phyloP scores from a whole-genome alignment of 371 early-diverging fungal species.

The Apophysomyces sp. region DNA sequence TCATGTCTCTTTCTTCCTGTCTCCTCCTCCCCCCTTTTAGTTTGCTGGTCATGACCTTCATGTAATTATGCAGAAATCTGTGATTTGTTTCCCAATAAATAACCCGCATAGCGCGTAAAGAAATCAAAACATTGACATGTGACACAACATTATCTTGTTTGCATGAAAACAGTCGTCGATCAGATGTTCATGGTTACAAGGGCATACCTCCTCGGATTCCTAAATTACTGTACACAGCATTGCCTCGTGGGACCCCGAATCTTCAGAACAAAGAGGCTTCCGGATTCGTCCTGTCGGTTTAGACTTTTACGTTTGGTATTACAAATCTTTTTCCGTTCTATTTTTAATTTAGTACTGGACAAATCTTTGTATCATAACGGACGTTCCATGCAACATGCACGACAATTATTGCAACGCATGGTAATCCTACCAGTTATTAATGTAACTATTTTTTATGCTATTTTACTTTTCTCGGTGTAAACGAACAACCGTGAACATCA shows the following conservation, averaged over 20 bases:
- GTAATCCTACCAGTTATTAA: too few species aligned
- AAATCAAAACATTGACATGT: conserved; percentile 8
- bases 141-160: neutral
- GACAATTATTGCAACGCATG: neutral
- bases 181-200: neutral
- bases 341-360: neutral
- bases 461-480: too few species aligned
- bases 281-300: neutral
- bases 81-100: neutral
- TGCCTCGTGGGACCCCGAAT: neutral
- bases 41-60: conserved; percentile 3
- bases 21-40: neutral
- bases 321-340: neutral
- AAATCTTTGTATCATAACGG: neutral
- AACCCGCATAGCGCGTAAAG: conserved; percentile 4
- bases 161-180: neutral
- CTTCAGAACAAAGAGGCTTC: neutral
- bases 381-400: neutral
- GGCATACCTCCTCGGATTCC: neutral
- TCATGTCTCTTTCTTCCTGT: neutral
- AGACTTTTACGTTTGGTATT: too few species aligned
- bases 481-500: too few species aligned
- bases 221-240: neutral
- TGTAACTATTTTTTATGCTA: neutral
- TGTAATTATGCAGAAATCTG: conserved; percentile 1